Evolutionary conservation across 208 protist species (phyloP), one percentile per base, ranked within the genome.

Genomic region (Blechomonas ayalai): DNA sequence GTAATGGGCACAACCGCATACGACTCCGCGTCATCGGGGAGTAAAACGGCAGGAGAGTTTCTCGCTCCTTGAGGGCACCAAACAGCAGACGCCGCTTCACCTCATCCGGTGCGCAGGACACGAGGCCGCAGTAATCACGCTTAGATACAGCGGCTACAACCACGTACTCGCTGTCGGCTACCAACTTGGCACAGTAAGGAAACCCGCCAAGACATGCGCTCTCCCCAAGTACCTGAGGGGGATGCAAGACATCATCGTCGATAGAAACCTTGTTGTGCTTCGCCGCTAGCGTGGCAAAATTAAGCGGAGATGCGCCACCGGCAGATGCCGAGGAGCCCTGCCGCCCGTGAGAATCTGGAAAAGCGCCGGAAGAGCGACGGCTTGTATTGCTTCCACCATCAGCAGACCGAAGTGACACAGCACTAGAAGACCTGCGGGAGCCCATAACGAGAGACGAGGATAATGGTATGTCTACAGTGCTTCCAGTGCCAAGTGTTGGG

Each of bases 171-270:
- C 67, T 73, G 4, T 65, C 52, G 20, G 81, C 74, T 19, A 69
- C 54, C 19, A 91, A 42, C 33, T 64, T 38, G 4, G 66, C 67
- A 16, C 61, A 62, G 54, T 58, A 80, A 12, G 74, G 67, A 33
- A 76, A 84, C 20, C 58, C 58, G n/a, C 71, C 76, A 24, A 91
- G 40, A 51, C 63, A 73, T 9, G 67, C 40, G 34, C 62, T 57
- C 56, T 91, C 82, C 5, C 69, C 72, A 2, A 91, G 59, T 45
- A 87, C 71, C 7, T 63, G 43, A 26, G 77, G 77, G 8, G 82
- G 74, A 15, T 39, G 28, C 7, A 87, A 41, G 23, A 49, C 18
- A 20, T 52, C 64, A 20, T 59, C 7, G 27, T 8, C 51, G 23
- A 47, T 23, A 19, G 8, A 18, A 18, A 42, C 8, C 37, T 9